These are phyloP conservation scores for Aureobasidium sp. DNA, from an alignment of 2,329 filamentous ascomycete genomes.

Conservation along the genomic window DNA sequence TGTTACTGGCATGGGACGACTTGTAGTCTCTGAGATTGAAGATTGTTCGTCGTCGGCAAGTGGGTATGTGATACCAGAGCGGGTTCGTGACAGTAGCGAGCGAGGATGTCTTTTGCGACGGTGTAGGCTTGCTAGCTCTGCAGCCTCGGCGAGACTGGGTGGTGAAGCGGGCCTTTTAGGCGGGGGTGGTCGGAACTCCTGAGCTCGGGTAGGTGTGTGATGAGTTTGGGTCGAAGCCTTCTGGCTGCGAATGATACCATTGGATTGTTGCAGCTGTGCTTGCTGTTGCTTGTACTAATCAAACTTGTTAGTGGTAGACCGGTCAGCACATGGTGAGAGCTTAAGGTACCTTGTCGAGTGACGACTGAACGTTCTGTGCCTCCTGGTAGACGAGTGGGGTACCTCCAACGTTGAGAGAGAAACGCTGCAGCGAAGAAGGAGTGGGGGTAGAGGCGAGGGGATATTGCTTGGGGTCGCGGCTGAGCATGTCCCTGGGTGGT, in stretches of 20 bases:
- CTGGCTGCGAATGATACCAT: slow-evolving; percentile 2
- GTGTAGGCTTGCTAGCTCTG: slow-evolving; percentile 39
- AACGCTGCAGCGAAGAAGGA: slow-evolving; percentile 65
- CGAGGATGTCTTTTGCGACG: slow-evolving; percentile 44
- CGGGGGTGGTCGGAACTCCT: neutral
- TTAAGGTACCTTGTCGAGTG: slow-evolving; percentile 43
- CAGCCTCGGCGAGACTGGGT: slow-evolving; percentile 47
- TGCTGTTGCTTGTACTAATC: slow-evolving; percentile 13
- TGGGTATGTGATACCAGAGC: slow-evolving; percentile 12
- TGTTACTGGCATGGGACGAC: slow-evolving; percentile 21
- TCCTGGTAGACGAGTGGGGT: slow-evolving; percentile 54
- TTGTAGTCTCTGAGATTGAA: neutral
- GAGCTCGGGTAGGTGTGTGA: neutral
- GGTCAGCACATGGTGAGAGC: neutral
- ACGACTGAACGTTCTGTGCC: slow-evolving; percentile 46
- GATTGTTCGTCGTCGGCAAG: neutral
- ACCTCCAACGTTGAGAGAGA: slow-evolving; percentile 64
- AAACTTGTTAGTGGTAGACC: neutral
- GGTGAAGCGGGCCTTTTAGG: slow-evolving; percentile 9
- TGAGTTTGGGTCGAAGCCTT: neutral
- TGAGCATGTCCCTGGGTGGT: slow-evolving; percentile 58
- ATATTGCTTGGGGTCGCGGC: slow-evolving; percentile 81
- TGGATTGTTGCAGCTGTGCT: slow-evolving; percentile 8
- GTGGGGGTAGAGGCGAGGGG: slow-evolving; percentile 78
- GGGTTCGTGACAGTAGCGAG: slow-evolving; percentile 22